Base-by-base conservation (phyloP, 2,329 filamentous ascomycete genomes). In the Aspergillus oerlinghausenensis region DNA sequence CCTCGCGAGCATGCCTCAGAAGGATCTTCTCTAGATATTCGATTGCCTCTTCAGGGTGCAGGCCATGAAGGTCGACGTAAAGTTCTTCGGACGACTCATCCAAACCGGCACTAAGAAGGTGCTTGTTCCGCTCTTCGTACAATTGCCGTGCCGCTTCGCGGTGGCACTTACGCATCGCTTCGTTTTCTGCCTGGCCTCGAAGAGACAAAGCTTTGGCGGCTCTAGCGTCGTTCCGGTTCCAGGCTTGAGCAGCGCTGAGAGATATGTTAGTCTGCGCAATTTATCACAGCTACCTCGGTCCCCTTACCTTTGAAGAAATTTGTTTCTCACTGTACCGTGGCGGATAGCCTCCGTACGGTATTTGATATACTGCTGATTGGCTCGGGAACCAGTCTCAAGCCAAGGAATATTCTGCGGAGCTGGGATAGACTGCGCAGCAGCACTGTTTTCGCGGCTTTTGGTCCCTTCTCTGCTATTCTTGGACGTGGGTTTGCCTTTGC, bases 31-130 rank as follows among this genome's bases (percentile, higher is more conserved):
- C 91, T 3, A 99, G 83, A 67, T 97, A 97, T 63, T 94, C 90
- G 43, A 97, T 91, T 4, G 93, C 94, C 78, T 99, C 94, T 69
- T 97, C 93, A 0, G 94, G 92, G 69, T 97, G 94, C n/a, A 99
- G 84, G n/a, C 94, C 94, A 73, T 99, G 94, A 32, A 99, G 80
- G 74, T 99, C 94, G 54, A 97, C 88, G 74, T 95, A 99, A 47
- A 97, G 85, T 76, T 99, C 94, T 43, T 84, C 81, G 2, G 73
- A 69, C 32, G 77, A 76, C 58, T 77, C 79, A 28, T 77, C 73
- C 28, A 73, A 63, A n/a, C 71, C 70, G 23, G 66, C 70, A 45
- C 68, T 71, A 32, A 75, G 71, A 59, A 78, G 78, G 68, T 86
- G 84, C 73, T 88, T 90, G 73, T 97, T 97, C 42, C 93, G 90